Evolutionary conservation across 257 asterid genomes (phyloP).

Genomic region (Petunia axillaris): DNA sequence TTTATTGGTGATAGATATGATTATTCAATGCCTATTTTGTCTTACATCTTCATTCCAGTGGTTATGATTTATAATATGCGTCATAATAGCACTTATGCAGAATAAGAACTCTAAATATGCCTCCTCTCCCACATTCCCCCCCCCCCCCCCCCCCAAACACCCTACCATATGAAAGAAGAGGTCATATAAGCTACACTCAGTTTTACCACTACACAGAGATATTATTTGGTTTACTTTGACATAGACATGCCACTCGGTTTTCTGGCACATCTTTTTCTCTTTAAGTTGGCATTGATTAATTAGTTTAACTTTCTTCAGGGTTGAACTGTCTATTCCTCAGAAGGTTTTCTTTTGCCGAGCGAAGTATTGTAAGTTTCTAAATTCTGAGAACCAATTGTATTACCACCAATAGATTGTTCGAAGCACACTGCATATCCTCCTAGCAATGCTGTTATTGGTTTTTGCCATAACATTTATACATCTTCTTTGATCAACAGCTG

Average conservation of each 20-base stretch:
- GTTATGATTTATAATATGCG: neutral
- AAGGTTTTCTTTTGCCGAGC: conserved; percentile 59
- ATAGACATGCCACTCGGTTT: neutral
- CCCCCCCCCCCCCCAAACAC: no score
- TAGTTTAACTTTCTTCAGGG: conserved; percentile 45
- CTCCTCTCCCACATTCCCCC: neutral
- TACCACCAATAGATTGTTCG: neutral
- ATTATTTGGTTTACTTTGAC: neutral
- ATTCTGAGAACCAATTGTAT: neutral
- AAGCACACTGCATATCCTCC: neutral
- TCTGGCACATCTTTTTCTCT: neutral
- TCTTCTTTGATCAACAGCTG: conserved; percentile 55
- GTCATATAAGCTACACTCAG: neutral
- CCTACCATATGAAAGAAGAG: neutral
- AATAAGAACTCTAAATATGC: conserved; percentile 3
- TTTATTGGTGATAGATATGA: neutral
- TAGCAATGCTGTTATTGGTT: neutral
- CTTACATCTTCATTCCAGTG: neutral
- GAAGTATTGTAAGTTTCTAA: conserved; percentile 55
- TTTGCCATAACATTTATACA: conserved; percentile 27
- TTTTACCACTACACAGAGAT: neutral
- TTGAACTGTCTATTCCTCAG: conserved; percentile 42
- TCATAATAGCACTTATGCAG: neutral
- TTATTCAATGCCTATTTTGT: neutral
- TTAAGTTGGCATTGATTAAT: neutral